Conservation (phyloP, 2,329 filamentous ascomycete genomes). For the Dothideomycetes sp. region DNA sequence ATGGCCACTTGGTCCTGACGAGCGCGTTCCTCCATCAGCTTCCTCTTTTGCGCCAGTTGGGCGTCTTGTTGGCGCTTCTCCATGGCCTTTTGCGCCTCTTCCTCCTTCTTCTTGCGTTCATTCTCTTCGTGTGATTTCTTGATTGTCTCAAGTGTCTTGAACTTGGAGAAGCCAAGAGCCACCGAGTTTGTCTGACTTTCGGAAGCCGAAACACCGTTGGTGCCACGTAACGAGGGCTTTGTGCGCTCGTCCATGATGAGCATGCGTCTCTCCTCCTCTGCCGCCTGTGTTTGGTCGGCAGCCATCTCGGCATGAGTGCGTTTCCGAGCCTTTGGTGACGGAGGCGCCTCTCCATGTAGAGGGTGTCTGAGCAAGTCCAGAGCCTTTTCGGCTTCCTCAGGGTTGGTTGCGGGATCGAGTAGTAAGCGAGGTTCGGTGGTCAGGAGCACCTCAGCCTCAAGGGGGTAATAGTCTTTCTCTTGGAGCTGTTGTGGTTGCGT, state of each 20-base stretch:
- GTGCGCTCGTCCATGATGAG: constrained; percentile 81
- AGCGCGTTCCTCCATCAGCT: constrained; percentile 26
- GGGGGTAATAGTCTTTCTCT: constrained; percentile 59
- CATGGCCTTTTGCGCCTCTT: constrained; percentile 45
- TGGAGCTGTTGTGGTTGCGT: constrained; percentile 60
- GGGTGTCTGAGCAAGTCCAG: constrained; percentile 67
- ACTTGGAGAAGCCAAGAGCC: constrained; percentile 83
- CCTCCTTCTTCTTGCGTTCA: constrained; percentile 41
- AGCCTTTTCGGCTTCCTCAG: constrained; percentile 60
- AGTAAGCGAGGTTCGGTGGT: constrained; percentile 66
- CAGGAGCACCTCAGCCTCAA: constrained; percentile 67
- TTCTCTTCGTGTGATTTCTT: constrained; percentile 68
- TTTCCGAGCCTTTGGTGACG: constrained; percentile 81
- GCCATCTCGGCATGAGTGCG: constrained; percentile 90
- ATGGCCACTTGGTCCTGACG: constrained; percentile 24
- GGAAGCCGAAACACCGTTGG: constrained; percentile 53
- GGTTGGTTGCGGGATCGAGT: constrained; percentile 63
- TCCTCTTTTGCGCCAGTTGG: constrained; percentile 24
- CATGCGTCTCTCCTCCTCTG: constrained; percentile 86
- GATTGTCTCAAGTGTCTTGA: constrained; percentile 84
- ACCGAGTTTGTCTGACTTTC: constrained; percentile 63
- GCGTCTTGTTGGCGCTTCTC: constrained; percentile 30
- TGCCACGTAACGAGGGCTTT: constrained; percentile 48
- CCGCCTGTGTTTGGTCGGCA: constrained; percentile 84
- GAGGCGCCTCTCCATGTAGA: constrained; percentile 65